Evolutionary conservation across 257 asterid genomes (phyloP), one percentile per base, ranked within the genome.

Genomic region (Solanum boliviense): DNA sequence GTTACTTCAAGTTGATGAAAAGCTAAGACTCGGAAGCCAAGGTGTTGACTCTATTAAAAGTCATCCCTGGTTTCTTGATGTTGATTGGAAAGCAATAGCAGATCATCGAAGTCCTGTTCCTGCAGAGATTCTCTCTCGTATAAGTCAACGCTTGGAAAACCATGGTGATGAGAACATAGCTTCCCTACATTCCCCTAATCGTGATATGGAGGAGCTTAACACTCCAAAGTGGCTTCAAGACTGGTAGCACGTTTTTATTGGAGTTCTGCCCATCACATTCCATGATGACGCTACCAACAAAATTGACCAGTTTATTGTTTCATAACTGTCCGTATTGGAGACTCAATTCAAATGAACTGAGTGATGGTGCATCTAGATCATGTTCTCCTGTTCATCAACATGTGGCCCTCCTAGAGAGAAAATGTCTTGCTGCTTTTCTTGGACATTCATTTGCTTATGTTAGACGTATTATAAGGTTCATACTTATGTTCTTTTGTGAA

Each of bases 1-100:
- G 99, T 90, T 96, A 88, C 98, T 96, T 75, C 96, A 93, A 79
- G 98, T 96, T 84, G 97, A 96, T 32, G 98, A 96, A 89, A 93
- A 90, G 87, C 85, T 90, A n/a, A 93, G 98, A 91, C 98, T 96
- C 20, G 99, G 99, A 89, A 94, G 93, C 89, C 92, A 92, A 91
- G 96, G 96, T 87, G 89, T 87, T 5, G 96, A 90, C 87, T 90
- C 94, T 88, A 89, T 96, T 81, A 96, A 95, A 94, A 34, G 89
- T 86, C 98, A 96, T 92, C 95, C 98, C 18, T 96, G 99, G 99
- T 96, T 96, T 87, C 74, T 86, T 65, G 95, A 91, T 29, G 87
- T 94, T 32, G 98, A 96, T 74, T 96, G 99, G 99, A 67, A 91
- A 67, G 97, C 92, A 88, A 84, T 96, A 91, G 91, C 89, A 68